Base-by-base conservation (phyloP, 2,329 filamentous ascomycete genomes). In the Clonostachys chloroleuca region DNA sequence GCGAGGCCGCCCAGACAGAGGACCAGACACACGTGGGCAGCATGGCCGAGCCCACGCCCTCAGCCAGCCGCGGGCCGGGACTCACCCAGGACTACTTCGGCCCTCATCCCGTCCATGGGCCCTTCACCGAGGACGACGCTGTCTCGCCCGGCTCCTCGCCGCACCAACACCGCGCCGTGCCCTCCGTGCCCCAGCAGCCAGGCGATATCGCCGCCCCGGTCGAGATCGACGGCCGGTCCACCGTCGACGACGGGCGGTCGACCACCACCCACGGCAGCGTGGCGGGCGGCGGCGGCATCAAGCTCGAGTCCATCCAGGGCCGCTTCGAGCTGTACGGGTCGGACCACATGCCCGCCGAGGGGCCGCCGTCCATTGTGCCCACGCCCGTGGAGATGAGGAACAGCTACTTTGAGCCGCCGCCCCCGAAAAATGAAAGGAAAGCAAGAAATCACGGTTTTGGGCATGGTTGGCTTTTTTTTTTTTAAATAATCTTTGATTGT, bases 151-250 rank as follows among this genome's bases (percentile, higher is more conserved):
- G 14, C 14, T 39, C 36, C 14, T 30, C 40, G n/a, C 16, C 41
- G 13, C 17, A 43, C 13, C 34, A 44, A 6, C 52, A 53, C n/a
- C 60, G 66, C 34, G 69, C 69, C 1, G 73, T 77, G 18, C 70
- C 73, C 4, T 46, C 66, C 18, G 58, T 59, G 41, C 75, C 78
- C 8, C 63, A 76, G 12, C 64, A 62, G 13, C 77, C 77, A 5
- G 68, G 65, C 10, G 75, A 80, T 53, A 77, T 80, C 39, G 60
- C 68, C 1, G 65, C 64, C 17, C 71, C 78, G 5, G 76, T 82
- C 4, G 80, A 83, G 65, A 77, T 83, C 12, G 77, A 73, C 49
- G 70, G 72, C 42, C 54, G 52, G 5, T 37, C 41, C 16, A 36
- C 52, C 44, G 43, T 47, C 44, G 53, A 52, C 14, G 43, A 51